Base-by-base conservation (phyloP, 257 asterid species). In the Mitragyna speciosa region DNA sequence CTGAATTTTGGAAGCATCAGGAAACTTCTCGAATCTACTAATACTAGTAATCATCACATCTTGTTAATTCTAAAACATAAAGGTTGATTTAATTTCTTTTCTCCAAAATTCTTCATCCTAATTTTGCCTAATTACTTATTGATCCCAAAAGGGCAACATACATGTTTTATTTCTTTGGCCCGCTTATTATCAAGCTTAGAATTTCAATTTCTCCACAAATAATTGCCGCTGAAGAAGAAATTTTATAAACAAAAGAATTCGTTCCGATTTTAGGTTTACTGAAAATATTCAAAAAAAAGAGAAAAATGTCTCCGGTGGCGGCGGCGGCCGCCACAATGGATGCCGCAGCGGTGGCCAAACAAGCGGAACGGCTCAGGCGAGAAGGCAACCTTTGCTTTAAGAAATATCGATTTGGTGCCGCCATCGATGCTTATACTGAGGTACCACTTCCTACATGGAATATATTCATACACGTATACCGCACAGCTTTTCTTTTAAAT, bases 391-490 rank as follows among this genome's bases (percentile, higher is more conserved):
- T 47, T 76, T 93, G 86, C 82, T 95, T 95, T 79, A 89, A 83
- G 19, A 95, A 90, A 70, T 85, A 83, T 67, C 91, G 94, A 39
- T 85, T 89, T 20, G 95, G 91, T 41, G 98, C 99, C 67, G 99
- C 99, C 69, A 91, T 95, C 67, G 99, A 92, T 85, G 98, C 97
- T 79, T 95, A 95, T 71, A 93, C 99, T 2, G 97, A 90, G 96
- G 99, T 93, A 4, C 6, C 12, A 64, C 76, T 28, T 66, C n/a
- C 1, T 33, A 12, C 61, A 49, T 52, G 20, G 17, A 0, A 10
- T 20, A 2, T 5, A 39, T 12, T 22, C 17, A 19, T 12, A 41
- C 39, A 28, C 30, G 16, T 8, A 0, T n/a, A 58, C 52, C 36
- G 12, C 19, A 26, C 1, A 28, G 10, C 2, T 33, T 41, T 75